phyloP scores from a whole-genome alignment of 495 filamentous ascomycete species.

The Evernia prunastri region DNA sequence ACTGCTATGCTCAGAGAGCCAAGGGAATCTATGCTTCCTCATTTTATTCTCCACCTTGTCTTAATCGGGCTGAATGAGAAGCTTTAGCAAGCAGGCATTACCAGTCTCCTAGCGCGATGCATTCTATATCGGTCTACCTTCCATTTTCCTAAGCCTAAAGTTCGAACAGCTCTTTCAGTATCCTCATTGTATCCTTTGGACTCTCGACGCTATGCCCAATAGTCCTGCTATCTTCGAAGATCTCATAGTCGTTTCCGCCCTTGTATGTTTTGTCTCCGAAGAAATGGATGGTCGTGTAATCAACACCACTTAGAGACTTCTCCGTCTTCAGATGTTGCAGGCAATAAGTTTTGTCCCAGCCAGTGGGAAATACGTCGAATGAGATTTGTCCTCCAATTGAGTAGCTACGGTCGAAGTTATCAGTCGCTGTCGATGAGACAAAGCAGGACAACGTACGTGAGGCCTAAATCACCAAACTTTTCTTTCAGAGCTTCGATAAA shows the following conservation, averaged over 20 bases:
- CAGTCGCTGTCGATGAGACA: not conserved
- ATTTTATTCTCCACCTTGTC: not conserved
- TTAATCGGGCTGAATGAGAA: not conserved
- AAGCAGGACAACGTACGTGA: conserved; percentile 58
- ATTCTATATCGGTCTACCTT: not conserved
- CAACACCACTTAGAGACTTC: conserved; percentile 54
- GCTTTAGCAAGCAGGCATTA: not conserved
- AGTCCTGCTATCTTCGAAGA: conserved; percentile 72
- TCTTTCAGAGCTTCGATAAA: conserved; percentile 70
- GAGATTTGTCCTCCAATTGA: conserved; percentile 95
- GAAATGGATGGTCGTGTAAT: conserved; percentile 89
- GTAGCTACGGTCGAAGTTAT: conserved; percentile 48
- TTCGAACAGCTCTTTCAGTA: conserved; percentile 73
- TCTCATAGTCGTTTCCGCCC: conserved; percentile 95
- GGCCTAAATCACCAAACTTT: conserved; percentile 71
- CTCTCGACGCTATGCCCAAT: conserved; percentile 74
- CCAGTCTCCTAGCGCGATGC: not conserved
- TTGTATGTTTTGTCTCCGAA: conserved; percentile 89
- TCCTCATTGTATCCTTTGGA: conserved; percentile 72
- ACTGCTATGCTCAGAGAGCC: not conserved
- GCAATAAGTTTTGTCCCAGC: conserved; percentile 99
- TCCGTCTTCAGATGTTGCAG: conserved; percentile 80
- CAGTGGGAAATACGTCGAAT: conserved; percentile 93
- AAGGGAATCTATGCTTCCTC: not conserved
- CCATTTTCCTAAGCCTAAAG: conserved; percentile 39